These are phyloP conservation scores for Litchi chinensis DNA, from an alignment of 345 rosid genomes.

Conservation along the genomic window DNA sequence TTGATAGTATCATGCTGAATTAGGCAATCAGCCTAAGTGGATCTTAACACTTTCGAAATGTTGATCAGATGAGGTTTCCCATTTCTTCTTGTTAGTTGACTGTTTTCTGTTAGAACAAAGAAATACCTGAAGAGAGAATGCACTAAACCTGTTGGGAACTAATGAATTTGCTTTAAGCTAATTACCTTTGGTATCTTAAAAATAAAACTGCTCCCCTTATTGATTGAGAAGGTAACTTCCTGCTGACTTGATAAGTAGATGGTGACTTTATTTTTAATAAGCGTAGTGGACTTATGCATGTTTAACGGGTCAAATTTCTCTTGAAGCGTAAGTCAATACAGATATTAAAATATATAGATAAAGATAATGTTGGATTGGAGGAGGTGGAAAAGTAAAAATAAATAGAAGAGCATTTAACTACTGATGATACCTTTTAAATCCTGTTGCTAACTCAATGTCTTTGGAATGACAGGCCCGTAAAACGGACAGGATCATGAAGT, in stretches of 20 bases:
- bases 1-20: slow-evolving; percentile 10
- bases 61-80: not conserved
- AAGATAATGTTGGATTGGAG: slow-evolving; percentile 1
- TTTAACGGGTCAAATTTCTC: not conserved
- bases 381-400: not conserved
- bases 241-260: not conserved
- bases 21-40: not conserved
- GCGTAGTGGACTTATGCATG: not conserved
- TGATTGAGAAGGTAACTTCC: not conserved
- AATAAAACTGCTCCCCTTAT: not conserved
- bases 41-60: not conserved
- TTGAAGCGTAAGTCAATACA: not conserved
- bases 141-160: not conserved
- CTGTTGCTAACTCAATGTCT: not conserved
- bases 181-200: not conserved
- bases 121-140: not conserved
- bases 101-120: not conserved
- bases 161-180: slow-evolving; percentile 2
- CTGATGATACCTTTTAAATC: not conserved
- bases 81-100: not conserved
- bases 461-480: not conserved
- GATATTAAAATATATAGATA: not conserved
- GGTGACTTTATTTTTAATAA: not conserved
- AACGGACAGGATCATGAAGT: not conserved
- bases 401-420: not conserved